Evolutionary conservation across 148 eudicot genomes (phyloP).

Genomic region (Cornus kousa): DNA sequence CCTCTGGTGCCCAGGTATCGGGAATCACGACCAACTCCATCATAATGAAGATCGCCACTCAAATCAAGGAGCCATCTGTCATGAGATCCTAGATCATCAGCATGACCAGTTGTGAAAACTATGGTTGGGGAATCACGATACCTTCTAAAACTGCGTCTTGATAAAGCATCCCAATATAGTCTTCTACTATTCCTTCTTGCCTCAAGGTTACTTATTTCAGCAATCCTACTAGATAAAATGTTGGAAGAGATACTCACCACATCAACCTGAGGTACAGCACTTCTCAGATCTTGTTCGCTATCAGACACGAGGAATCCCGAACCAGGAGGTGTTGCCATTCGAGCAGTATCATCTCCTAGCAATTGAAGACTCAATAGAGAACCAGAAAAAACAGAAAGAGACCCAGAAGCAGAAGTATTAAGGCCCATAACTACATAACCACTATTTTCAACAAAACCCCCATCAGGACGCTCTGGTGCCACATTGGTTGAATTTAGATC

Average conservation of each 20-base stretch:
- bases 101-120: constrained; percentile 52
- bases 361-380: constrained; percentile 23
- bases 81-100: constrained; percentile 51
- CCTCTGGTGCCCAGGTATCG: constrained; percentile 22
- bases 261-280: constrained; percentile 51
- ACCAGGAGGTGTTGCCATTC: constrained; percentile 20
- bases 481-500: constrained; percentile 16
- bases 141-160: constrained; percentile 65
- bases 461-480: constrained; percentile 16
- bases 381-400: constrained; percentile 27
- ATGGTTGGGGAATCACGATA: constrained; percentile 49
- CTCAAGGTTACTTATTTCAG: constrained; percentile 55
- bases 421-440: constrained; percentile 10
- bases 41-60: constrained; percentile 31
- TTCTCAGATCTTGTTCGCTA: constrained; percentile 24
- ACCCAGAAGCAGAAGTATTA: constrained; percentile 14
- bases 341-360: constrained; percentile 21
- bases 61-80: constrained; percentile 48
- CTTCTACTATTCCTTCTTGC: constrained; percentile 69
- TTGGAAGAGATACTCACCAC: constrained; percentile 55
- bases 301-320: constrained; percentile 23
- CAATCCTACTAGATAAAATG: constrained; percentile 34
- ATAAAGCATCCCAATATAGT: constrained; percentile 69
- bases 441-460: constrained; percentile 8
- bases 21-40: constrained; percentile 24